Evolutionary conservation across 148 eudicot species (phyloP).

Genomic region (Rhododendron griersonianum): DNA sequence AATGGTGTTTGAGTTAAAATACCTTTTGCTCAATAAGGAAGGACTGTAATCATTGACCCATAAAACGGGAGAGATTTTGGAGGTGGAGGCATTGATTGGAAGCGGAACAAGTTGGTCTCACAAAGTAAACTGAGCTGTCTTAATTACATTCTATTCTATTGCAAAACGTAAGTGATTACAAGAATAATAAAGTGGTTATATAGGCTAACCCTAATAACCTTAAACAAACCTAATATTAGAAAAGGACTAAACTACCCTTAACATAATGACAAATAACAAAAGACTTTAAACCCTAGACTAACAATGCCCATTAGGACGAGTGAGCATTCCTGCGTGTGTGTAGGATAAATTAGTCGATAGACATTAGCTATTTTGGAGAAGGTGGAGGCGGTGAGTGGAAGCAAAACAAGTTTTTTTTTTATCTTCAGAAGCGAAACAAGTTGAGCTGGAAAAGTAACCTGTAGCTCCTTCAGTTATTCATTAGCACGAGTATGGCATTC

Average conservation of each 20-base stretch:
- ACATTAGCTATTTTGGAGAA: not conserved
- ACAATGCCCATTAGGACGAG: not conserved
- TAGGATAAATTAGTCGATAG: not conserved
- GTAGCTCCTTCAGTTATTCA: not conserved
- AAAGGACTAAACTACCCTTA: too few relatives aligned
- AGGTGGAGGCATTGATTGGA: not conserved
- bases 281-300: too few relatives aligned
- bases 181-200: too few relatives aligned
- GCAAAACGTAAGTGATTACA: too few relatives aligned
- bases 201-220: too few relatives aligned
- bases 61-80: not conserved
- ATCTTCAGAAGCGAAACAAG: not conserved
- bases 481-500: not conserved
- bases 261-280: too few relatives aligned
- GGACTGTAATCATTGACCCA: not conserved
- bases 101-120: not conserved
- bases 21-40: not conserved
- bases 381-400: not conserved
- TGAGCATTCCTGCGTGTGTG: not conserved
- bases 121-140: too few relatives aligned
- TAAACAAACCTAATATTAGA: too few relatives aligned
- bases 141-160: too few relatives aligned
- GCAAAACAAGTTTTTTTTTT: not conserved
- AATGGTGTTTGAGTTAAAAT: not conserved
- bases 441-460: not conserved